Conservation (phyloP, 257 asterid species). For the Plectranthus barbatus region DNA sequence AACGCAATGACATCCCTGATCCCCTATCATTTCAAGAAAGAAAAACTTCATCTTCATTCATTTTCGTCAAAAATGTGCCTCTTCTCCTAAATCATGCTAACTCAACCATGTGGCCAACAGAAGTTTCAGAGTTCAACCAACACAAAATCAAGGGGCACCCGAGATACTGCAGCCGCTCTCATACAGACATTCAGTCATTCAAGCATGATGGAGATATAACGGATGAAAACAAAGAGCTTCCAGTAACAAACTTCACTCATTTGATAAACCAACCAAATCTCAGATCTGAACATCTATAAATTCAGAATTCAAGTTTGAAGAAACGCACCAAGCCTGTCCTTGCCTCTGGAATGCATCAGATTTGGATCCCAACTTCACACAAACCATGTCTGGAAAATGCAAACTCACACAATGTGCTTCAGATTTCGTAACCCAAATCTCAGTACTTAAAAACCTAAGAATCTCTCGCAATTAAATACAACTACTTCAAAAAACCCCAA, state of each 20-base stretch:
- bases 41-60: neutral
- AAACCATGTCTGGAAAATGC: constrained; percentile 45
- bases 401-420: constrained; percentile 6
- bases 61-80: neutral
- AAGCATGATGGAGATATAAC: neutral
- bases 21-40: neutral
- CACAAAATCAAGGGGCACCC: too few species aligned
- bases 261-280: neutral
- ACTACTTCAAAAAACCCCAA: constrained; percentile 8
- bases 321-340: constrained; percentile 70
- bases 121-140: neutral
- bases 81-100: neutral
- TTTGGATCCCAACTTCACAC: constrained; percentile 84
- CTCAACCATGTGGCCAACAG: neutral
- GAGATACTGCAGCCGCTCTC: too few species aligned
- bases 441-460: neutral
- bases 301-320: neutral
- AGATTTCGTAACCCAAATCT: constrained; percentile 17
- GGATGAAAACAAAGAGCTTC: neutral
- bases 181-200: neutral
- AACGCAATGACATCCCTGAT: neutral
- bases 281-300: neutral
- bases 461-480: neutral
- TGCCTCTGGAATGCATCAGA: constrained; percentile 69
- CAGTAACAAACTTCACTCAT: neutral